These are phyloP conservation scores for Paramecium primaurelia DNA, from an alignment of 73 alveolate species.

Conservation along the genomic window DNA sequence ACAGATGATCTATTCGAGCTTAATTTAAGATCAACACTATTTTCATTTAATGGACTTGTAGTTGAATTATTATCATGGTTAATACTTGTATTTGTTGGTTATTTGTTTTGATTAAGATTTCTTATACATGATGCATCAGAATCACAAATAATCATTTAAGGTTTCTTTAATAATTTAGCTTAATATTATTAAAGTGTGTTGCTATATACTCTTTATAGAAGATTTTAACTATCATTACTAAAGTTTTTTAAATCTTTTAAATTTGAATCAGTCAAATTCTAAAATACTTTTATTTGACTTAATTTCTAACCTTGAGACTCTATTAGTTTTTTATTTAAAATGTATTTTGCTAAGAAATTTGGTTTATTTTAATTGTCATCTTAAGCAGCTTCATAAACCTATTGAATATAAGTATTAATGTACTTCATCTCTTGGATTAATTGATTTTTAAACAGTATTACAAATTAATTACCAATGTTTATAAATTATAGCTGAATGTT, in stretches of 20 bases:
- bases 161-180: slow-evolving; percentile 4
- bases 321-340: not conserved
- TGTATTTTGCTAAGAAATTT: not conserved
- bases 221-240: not conserved
- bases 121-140: not conserved
- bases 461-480: slow-evolving; percentile 41
- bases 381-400: slow-evolving; percentile 5
- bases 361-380: not conserved
- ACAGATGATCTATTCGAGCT: not conserved
- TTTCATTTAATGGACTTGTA: not conserved
- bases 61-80: not conserved
- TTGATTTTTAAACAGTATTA: not conserved
- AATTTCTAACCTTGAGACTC: not conserved
- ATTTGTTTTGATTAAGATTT: not conserved
- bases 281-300: slow-evolving; percentile 12
- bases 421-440: slow-evolving; percentile 27
- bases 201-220: slow-evolving; percentile 5
- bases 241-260: not conserved
- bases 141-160: not conserved
- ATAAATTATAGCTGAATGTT: not conserved
- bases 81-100: not conserved
- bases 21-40: not conserved
- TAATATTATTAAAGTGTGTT: slow-evolving; percentile 1
- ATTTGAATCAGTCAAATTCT: not conserved
- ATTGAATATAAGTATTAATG: not conserved